These are phyloP conservation scores for Ulvella scutata DNA, from an alignment of 139 green algal species.

Conservation along the genomic window DNA sequence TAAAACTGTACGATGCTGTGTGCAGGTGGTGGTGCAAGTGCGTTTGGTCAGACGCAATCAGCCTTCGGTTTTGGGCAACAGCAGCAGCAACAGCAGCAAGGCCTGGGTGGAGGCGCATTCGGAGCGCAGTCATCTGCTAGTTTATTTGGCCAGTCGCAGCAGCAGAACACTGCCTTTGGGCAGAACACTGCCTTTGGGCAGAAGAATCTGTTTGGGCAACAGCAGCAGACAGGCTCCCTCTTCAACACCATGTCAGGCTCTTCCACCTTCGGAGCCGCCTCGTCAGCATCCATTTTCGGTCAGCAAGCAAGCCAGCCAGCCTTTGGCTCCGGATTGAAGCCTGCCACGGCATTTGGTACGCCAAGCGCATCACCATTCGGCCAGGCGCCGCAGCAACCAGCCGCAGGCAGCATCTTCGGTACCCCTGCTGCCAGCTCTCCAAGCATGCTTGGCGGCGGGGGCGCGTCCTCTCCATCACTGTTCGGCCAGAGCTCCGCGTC, in stretches of 20 bases:
- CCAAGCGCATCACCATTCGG: neutral
- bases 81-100: too few relatives aligned
- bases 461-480: too few relatives aligned
- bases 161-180: too few relatives aligned
- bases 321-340: neutral
- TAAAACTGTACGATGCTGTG: too few relatives aligned
- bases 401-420: neutral
- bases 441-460: too few relatives aligned
- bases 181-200: too few relatives aligned
- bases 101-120: too few relatives aligned
- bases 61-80: neutral
- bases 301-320: neutral
- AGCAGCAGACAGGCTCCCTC: too few relatives aligned
- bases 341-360: neutral
- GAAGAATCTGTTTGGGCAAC: too few relatives aligned
- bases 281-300: neutral
- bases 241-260: neutral
- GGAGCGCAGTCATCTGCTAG: neutral
- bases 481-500: neutral
- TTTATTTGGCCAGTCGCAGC: neutral
- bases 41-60: neutral
- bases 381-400: neutral
- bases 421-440: neutral
- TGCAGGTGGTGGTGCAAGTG: too few relatives aligned
- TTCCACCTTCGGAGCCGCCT: neutral